A percentile compares a stretch with the other conserved stretches of the same genome.
Conservation (phyloP, 768 basidiomycete species). For the Melanogaster broomeanus region DNA sequence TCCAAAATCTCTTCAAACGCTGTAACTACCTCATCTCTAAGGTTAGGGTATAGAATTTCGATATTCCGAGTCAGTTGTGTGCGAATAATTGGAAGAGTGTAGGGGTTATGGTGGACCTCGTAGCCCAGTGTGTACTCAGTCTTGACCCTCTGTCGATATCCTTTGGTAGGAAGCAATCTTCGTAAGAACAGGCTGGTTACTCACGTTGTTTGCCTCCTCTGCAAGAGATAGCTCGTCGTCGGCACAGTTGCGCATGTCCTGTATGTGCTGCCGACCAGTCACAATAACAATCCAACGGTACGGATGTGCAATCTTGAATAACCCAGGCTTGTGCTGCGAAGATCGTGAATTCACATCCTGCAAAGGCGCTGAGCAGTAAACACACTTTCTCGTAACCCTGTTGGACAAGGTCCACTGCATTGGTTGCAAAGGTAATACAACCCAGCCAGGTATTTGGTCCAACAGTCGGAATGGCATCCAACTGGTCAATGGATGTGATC, state of each 20-base stretch:
- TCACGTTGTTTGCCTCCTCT: conserved; percentile 36
- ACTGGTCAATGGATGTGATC: conserved; percentile 3
- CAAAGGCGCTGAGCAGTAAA: neutral
- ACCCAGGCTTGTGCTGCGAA: conserved; percentile 22
- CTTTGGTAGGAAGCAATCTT: neutral
- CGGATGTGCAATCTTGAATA: conserved; percentile 31
- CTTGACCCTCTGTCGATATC: conserved; percentile 34
- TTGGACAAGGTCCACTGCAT: conserved; percentile 23
- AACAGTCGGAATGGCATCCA: conserved; percentile 29
- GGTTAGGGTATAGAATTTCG: conserved; percentile 35
- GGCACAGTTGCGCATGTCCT: conserved; percentile 41
- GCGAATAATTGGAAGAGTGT: conserved; percentile 31
- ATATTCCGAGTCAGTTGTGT: conserved; percentile 39
- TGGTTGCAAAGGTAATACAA: conserved; percentile 19
- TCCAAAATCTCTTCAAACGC: conserved; percentile 43
- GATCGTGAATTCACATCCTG: neutral
- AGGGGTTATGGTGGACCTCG: conserved; percentile 26
- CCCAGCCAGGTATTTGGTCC: conserved; percentile 24
- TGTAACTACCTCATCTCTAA: conserved; percentile 46
- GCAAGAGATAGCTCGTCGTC: conserved; percentile 40
- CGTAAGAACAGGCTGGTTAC: neutral
- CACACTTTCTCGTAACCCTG: conserved; percentile 32
- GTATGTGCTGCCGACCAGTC: conserved; percentile 29
- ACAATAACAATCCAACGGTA: conserved; percentile 41
- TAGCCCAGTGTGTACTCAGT: conserved; percentile 39